phyloP scores from a whole-genome alignment of 441 rosid genomes.

The Eruca vesicaria region DNA sequence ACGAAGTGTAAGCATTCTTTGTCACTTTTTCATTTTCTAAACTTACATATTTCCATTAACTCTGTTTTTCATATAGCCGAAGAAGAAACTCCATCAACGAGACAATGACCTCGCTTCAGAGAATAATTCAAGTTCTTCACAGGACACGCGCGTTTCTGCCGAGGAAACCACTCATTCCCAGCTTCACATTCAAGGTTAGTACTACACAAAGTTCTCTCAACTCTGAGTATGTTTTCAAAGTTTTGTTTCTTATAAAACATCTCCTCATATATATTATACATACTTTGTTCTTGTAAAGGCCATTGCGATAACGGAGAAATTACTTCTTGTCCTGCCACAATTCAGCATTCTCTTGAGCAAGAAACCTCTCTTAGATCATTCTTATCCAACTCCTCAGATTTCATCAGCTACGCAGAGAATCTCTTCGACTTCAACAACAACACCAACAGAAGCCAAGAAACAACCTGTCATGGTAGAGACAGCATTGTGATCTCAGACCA shows the following conservation, averaged over 20 bases:
- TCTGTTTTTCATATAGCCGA: conserved; percentile 41
- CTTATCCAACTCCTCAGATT: conserved; percentile 45
- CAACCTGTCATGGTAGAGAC: background rate
- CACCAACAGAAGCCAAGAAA: conserved; percentile 25
- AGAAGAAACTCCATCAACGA: conserved; percentile 41
- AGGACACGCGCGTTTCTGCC: conserved; percentile 9
- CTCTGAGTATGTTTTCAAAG: background rate
- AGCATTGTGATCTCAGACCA: conserved; percentile 18
- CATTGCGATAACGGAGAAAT: conserved; percentile 33
- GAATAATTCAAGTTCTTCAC: conserved; percentile 21
- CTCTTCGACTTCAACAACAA: conserved; percentile 44
- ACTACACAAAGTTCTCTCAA: background rate
- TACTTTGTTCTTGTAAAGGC: conserved; percentile 28
- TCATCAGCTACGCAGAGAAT: conserved; percentile 49
- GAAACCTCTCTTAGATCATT: conserved; percentile 38
- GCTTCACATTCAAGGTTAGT: conserved; percentile 51
- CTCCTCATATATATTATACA: background rate
- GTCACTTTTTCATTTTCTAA: background rate
- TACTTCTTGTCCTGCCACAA: conserved; percentile 19
- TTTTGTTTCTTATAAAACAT: background rate
- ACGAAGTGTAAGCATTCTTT: conserved; percentile 29
- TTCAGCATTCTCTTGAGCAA: conserved; percentile 28
- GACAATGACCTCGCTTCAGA: conserved; percentile 28
- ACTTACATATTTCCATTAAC: background rate
- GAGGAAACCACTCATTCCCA: conserved; percentile 37